Percentiles rank a stretch among this genome's conserved stretches.
Conservation (phyloP, 495 filamentous ascomycete genomes). For the Tricharina praecox region DNA sequence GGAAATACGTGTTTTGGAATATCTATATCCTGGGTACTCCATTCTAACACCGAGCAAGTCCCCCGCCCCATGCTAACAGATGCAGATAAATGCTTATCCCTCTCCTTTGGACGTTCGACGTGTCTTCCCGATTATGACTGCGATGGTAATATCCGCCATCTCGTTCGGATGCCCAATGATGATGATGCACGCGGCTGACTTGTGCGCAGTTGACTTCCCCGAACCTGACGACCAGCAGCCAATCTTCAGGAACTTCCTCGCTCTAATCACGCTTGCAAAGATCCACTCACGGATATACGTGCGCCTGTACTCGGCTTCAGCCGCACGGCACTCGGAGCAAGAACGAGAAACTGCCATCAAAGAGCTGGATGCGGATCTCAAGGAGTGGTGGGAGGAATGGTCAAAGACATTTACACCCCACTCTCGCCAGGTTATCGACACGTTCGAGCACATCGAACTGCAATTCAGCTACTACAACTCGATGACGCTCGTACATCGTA, state of each 20-base stretch:
- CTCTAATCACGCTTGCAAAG: constrained; percentile 16
- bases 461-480: constrained; percentile 20
- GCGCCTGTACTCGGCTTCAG: constrained; percentile 20
- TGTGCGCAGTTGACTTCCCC: constrained; percentile 21
- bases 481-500: constrained; percentile 22
- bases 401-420: neutral
- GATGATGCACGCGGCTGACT: neutral
- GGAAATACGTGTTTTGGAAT: constrained; percentile 28
- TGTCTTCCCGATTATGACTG: constrained; percentile 24
- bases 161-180: too few species aligned
- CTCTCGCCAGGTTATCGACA: constrained; percentile 6
- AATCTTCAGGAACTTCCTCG: constrained; percentile 18
- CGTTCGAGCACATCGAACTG: constrained; percentile 19
- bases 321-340: constrained; percentile 9
- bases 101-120: constrained; percentile 22
- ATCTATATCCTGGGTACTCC: constrained; percentile 16
- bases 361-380: constrained; percentile 15
- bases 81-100: constrained; percentile 21
- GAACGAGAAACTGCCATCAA: constrained; percentile 16
- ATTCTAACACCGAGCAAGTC: constrained; percentile 3
- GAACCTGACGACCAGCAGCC: constrained; percentile 14
- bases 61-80: neutral
- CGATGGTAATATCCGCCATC: neutral
- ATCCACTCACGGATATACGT: constrained; percentile 24
- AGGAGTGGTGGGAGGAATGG: constrained; percentile 20